These are phyloP conservation scores for Penstemon davidsonii DNA, from an alignment of 257 asterid species.

Conservation along the genomic window DNA sequence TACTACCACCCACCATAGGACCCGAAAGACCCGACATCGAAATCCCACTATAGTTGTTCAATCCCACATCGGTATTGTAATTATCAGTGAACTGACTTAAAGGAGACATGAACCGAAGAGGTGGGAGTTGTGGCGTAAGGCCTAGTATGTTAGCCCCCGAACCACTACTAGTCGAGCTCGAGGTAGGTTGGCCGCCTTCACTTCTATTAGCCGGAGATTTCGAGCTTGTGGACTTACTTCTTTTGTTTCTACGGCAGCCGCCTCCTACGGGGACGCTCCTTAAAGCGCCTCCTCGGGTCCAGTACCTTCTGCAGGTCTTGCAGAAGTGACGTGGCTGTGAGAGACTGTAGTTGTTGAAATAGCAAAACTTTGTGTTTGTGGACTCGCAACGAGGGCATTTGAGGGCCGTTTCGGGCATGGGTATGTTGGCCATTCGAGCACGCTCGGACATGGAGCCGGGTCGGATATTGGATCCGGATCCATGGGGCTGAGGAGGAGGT, in stretches of 20 bases:
- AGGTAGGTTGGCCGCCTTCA: constrained; percentile 44
- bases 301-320: constrained; percentile 85
- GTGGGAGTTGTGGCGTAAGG: constrained; percentile 47
- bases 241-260: constrained; percentile 78
- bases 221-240: constrained; percentile 56
- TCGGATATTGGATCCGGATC: constrained; percentile 49
- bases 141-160: constrained; percentile 37
- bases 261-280: constrained; percentile 92
- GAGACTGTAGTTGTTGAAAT: constrained; percentile 91
- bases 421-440: constrained; percentile 86
- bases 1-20: constrained; percentile 41
- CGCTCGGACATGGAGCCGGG: constrained; percentile 90
- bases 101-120: constrained; percentile 65
- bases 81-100: constrained; percentile 55
- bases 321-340: constrained; percentile 94
- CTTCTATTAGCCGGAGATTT: constrained; percentile 57
- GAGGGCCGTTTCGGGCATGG: constrained; percentile 70
- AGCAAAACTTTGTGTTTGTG: constrained; percentile 83
- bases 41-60: constrained; percentile 47
- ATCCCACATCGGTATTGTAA: constrained; percentile 36
- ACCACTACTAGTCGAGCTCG: constrained; percentile 49
- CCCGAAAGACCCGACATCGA: constrained; percentile 16
- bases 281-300: constrained; percentile 93
- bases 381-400: constrained; percentile 97
- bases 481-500: constrained; percentile 15